Base-by-base conservation (phyloP, 495 filamentous ascomycete species). In the Penicillium atrosanguineum region DNA sequence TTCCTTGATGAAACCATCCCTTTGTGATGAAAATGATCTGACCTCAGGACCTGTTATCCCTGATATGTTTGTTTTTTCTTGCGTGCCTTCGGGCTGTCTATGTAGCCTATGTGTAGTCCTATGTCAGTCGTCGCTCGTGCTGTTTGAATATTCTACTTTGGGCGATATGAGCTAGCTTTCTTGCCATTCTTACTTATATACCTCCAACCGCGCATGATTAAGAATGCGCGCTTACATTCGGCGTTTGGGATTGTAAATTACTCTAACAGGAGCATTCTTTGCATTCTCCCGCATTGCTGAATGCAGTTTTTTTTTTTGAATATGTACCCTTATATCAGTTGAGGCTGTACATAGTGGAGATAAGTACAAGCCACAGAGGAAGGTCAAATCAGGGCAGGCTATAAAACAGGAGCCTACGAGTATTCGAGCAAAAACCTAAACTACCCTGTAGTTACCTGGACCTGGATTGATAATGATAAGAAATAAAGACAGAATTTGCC, bases 1-100 rank as follows among this genome's bases (percentile, higher is more conserved):
- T 48, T 44, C 50, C 46, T 46, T 57, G 45, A 46, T 50, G 59
- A 47, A 55, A 40, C 16, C 52, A 63, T 66, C 51, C 36, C 40
- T 52, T 52, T 15, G 58, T 48, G 63, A 64, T 61, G 57, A 64
- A 63, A 58, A 57, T 40, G 55, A 62, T 58, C 53, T 56, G 46
- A 57, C 43, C 47, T 36, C 26, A 46, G 50, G 54, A 57, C 18
- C 57, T 47, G 48, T 36, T 12, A 20, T 56, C 38, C 45, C 42
- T 34, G 28, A 23, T 21, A 12, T 44, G 36, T 36, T 42, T 25
- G n/a, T n/a, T 25, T 51, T 56, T 50, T 44, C 42, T 38, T 39
- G 6, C 40, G 16, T 40, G 19, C n/a, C 38, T 7, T 40, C 19
- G 38, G 38, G 38, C 26, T 40, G 39, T 40, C 25, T 53, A 44